These are phyloP conservation scores for Sicyos edulis DNA, from an alignment of 306 rosid species.

Conservation along the genomic window DNA sequence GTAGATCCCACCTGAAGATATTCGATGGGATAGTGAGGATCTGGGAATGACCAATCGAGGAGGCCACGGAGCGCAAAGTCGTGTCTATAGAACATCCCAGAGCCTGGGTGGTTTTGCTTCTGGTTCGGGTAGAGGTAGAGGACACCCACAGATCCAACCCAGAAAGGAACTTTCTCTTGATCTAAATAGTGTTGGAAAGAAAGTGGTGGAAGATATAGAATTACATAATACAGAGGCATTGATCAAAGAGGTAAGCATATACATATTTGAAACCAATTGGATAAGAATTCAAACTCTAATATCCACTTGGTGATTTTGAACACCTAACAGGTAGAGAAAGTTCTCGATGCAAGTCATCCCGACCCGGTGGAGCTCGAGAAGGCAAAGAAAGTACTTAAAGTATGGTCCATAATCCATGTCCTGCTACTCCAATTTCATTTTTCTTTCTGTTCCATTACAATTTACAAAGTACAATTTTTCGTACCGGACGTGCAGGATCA, in stretches of 20 bases:
- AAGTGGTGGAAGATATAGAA: conserved; percentile 60
- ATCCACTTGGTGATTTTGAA: conserved; percentile 3
- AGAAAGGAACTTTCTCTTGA: conserved; percentile 44
- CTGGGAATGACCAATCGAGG: conserved; percentile 39
- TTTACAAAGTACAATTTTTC: background rate
- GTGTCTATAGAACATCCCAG: conserved; percentile 43
- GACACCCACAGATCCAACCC: conserved; percentile 38
- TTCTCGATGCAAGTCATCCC: conserved; percentile 50
- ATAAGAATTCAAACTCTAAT: background rate
- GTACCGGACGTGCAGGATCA: conserved; percentile 51
- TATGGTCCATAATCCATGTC: conserved; percentile 26
- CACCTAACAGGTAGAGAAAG: conserved; percentile 61
- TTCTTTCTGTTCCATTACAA: background rate
- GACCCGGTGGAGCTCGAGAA: conserved; percentile 64
- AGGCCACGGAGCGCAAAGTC: conserved; percentile 47
- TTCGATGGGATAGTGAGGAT: conserved; percentile 76
- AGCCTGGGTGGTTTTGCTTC: conserved; percentile 35
- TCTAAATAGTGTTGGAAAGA: conserved; percentile 58
- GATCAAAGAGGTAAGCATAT: conserved; percentile 69
- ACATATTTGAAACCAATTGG: conserved; percentile 4
- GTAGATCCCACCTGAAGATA: conserved; percentile 77
- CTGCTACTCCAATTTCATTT: conserved; percentile 5
- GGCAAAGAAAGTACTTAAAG: conserved; percentile 70
- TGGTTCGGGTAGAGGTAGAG: conserved; percentile 68
- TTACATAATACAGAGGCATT: conserved; percentile 62